These are phyloP conservation scores for Cicer chorassanicum DNA, from an alignment of 306 rosid species.

Conservation along the genomic window DNA sequence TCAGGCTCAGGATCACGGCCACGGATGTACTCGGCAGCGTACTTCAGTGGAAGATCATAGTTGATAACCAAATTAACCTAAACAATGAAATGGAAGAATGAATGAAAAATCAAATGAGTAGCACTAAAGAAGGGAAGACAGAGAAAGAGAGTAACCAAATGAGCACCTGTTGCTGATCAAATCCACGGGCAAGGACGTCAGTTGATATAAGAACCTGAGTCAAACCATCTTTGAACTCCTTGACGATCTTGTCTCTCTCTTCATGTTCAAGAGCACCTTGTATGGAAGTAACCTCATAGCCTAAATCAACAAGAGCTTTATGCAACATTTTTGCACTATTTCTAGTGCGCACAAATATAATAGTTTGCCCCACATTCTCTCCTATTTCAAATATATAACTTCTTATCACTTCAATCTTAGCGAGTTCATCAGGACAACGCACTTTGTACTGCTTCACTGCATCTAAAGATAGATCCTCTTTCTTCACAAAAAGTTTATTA, in stretches of 20 bases:
- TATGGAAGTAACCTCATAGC: constrained; percentile 76
- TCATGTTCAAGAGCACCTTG: constrained; percentile 70
- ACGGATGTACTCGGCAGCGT: constrained; percentile 38
- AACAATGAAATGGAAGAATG: constrained; percentile 31
- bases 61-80: constrained; percentile 85
- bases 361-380: constrained; percentile 88
- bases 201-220: constrained; percentile 88
- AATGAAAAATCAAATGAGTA: not conserved
- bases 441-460: constrained; percentile 88
- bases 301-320: constrained; percentile 59
- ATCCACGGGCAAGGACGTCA: constrained; percentile 83
- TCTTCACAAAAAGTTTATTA: constrained; percentile 85
- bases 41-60: constrained; percentile 77
- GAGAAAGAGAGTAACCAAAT: not conserved
- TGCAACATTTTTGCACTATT: constrained; percentile 70
- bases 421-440: constrained; percentile 65
- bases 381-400: constrained; percentile 79
- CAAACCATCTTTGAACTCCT: constrained; percentile 80
- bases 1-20: constrained; percentile 62
- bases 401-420: constrained; percentile 65
- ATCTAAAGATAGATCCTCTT: constrained; percentile 79
- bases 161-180: constrained; percentile 86
- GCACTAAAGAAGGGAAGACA: not conserved
- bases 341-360: constrained; percentile 79
- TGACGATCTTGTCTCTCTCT: constrained; percentile 79